Base-by-base conservation (phyloP, 495 filamentous ascomycete genomes). In the Penicillium roqueforti region DNA sequence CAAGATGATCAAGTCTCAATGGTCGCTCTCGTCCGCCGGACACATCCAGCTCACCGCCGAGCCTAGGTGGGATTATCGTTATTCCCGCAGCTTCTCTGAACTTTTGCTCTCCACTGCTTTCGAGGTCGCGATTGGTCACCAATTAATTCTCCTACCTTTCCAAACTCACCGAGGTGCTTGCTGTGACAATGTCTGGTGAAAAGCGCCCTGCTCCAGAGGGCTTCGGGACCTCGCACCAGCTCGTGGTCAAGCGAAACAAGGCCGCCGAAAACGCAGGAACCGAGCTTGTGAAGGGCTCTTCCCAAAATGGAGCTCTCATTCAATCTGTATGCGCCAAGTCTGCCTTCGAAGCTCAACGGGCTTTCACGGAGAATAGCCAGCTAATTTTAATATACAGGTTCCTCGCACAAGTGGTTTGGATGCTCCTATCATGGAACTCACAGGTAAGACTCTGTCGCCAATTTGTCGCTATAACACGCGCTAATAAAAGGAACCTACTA, bases 341-440 rank as follows among this genome's bases (percentile, higher is more conserved):
- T n/a, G 49, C 47, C 53, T 22, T 52, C 9, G 4, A 28, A 51
- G 42, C 25, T 55, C 18, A 22, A 32, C n/a, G 16, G 18, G 0
- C 8, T 9, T 23, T 1, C 6, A 7, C 14, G n/a, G 18, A 25
- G 1, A 13, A 36, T 6, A 11, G 10, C 11, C 13, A 26, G 39
- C 61, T 67, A 46, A 62, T 28, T 1, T 50, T 25, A 16, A 7
- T 32, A 36, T 55, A 45, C 77, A 96, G 92, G 78, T 83, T 57
- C 84, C 87, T 34, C 81, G 92, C 58, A 92, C 92, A 38, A 95
- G 89, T 68, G 85, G 83, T 37, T 81, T 97, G 6, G 87, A 95
- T 67, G 88, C 93, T 43, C 92, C 92, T 3, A 84, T 97, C 45
- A 96, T 98, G 90, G 92, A 98, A 69, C 77, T 98, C 31, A 85